Evolutionary conservation across 257 asterid species (phyloP), one percentile per base, ranked within the genome.

Genomic region (Oldenlandia corymbosa): DNA sequence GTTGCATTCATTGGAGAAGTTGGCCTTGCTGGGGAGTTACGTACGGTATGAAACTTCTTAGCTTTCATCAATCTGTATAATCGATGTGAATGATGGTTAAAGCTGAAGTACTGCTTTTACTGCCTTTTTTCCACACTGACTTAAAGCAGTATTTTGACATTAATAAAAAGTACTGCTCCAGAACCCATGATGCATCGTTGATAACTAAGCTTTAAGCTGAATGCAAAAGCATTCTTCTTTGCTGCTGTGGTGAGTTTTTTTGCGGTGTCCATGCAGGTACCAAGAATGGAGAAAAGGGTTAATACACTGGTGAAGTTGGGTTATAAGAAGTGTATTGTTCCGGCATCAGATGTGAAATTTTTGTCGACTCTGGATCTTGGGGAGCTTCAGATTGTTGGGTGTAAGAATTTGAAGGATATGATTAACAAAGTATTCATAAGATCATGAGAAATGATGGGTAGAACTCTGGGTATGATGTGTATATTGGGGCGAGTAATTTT

Each of bases 21-120:
- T 56, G 97, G 94, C 75, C 99, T 92, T 20, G 96, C 75, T 51
- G 99, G 99, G 58, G 95, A 92, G 71, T 83, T 89, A 51, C 99
- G 93, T 49, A 58, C 57, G 83, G 99, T 92, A 84, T 16, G 83
- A n/a, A n/a, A n/a, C n/a, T n/a, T n/a, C n/a, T n/a, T n/a, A n/a
- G n/a, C n/a, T n/a, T n/a, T n/a, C n/a, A 24, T 8, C 23, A 48
- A 16, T 18, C 6, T 18, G 54, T 17, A 46, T 14, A 18, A 46
- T 5, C 26, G 18, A 17, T 62, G 55, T 36, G 0, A 21, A 12
- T 21, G 68, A 64, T 50, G 50, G 28, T 42, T 20, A 37, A 51
- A 37, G 46, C 24, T 3, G 7, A n/a, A n/a, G n/a, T n/a, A n/a
- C n/a, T n/a, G n/a, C n/a, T n/a, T n/a, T n/a, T n/a, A n/a, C n/a